Percentiles rank a stretch among this genome's conserved stretches.
Conservation (phyloP, 108 stramenopile species). For the Cyclotella sp. region DNA sequence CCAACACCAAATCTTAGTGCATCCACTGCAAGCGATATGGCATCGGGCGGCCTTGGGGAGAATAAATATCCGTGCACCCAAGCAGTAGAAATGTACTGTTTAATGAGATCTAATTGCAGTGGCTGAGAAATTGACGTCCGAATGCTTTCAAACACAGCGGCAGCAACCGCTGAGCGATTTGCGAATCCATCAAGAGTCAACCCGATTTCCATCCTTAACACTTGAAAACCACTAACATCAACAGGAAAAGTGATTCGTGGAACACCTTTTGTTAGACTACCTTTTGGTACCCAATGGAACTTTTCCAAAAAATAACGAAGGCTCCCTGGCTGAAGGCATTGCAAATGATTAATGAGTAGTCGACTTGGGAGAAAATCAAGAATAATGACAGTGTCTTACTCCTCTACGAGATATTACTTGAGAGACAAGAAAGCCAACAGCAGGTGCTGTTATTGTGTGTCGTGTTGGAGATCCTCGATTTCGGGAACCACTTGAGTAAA, state of each 20-base stretch:
- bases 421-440: constrained; percentile 72
- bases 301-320: constrained; percentile 64
- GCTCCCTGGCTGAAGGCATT: constrained; percentile 51
- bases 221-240: constrained; percentile 79
- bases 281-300: constrained; percentile 69
- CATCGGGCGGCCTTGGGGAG: constrained; percentile 77
- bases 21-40: constrained; percentile 80
- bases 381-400: background rate
- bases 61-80: constrained; percentile 72
- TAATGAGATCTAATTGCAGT: constrained; percentile 60
- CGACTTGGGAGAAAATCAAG: background rate
- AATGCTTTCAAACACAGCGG: constrained; percentile 71
- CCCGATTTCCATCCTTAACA: constrained; percentile 66
- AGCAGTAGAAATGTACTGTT: constrained; percentile 66
- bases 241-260: constrained; percentile 79
- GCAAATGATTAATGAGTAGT: background rate
- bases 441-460: constrained; percentile 56
- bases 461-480: constrained; percentile 25
- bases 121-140: constrained; percentile 36
- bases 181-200: constrained; percentile 75
- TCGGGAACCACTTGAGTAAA: constrained; percentile 41
- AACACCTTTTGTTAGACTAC: constrained; percentile 45
- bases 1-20: constrained; percentile 69
- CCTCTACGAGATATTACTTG: constrained; percentile 77
- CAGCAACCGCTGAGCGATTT: constrained; percentile 74